Percentiles rank a stretch among this genome's conserved stretches.
phyloP scores from a whole-genome alignment of 441 rosid genomes.

The Capsella rubella region DNA sequence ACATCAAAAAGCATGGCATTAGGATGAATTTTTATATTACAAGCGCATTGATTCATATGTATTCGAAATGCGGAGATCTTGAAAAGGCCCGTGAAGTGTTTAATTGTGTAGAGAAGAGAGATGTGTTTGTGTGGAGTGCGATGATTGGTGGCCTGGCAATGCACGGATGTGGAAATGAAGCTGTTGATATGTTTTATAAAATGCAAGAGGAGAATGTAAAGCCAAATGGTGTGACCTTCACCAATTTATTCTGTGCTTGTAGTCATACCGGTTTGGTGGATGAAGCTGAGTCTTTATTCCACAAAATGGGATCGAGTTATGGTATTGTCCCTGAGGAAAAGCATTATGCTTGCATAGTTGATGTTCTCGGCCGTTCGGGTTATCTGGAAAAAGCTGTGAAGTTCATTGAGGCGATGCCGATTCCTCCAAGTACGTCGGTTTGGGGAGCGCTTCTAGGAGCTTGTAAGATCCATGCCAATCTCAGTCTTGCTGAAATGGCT shows the following conservation, averaged over 20 bases:
- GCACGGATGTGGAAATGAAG: slow-evolving; percentile 70
- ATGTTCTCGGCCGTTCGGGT: slow-evolving; percentile 79
- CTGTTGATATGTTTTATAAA: slow-evolving; percentile 59
- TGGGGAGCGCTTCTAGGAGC: slow-evolving; percentile 88
- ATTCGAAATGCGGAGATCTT: slow-evolving; percentile 74
- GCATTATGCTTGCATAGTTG: slow-evolving; percentile 78
- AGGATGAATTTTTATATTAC: slow-evolving; percentile 61
- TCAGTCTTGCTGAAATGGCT: slow-evolving; percentile 70
- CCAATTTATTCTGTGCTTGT: slow-evolving; percentile 71
- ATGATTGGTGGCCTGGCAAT: slow-evolving; percentile 80
- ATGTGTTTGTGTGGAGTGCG: slow-evolving; percentile 76
- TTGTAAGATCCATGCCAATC: slow-evolving; percentile 68
- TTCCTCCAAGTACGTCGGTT: slow-evolving; percentile 58
- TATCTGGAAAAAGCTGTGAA: slow-evolving; percentile 64
- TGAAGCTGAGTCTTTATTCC: slow-evolving; percentile 60
- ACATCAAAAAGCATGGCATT: slow-evolving; percentile 56
- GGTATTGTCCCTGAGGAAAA: slow-evolving; percentile 61
- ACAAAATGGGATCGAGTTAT: slow-evolving; percentile 57
- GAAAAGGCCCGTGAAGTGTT: slow-evolving; percentile 73
- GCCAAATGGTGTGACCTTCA: slow-evolving; percentile 73
- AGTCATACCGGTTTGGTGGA: slow-evolving; percentile 76
- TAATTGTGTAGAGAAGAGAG: slow-evolving; percentile 54
- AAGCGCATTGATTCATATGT: slow-evolving; percentile 78
- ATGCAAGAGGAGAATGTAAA: slow-evolving; percentile 64
- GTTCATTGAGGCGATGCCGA: slow-evolving; percentile 66